Percentiles rank a stretch among this genome's conserved stretches.
Evolutionary conservation across 441 rosid genomes (phyloP).

Genomic region (Omphalea diandra): DNA sequence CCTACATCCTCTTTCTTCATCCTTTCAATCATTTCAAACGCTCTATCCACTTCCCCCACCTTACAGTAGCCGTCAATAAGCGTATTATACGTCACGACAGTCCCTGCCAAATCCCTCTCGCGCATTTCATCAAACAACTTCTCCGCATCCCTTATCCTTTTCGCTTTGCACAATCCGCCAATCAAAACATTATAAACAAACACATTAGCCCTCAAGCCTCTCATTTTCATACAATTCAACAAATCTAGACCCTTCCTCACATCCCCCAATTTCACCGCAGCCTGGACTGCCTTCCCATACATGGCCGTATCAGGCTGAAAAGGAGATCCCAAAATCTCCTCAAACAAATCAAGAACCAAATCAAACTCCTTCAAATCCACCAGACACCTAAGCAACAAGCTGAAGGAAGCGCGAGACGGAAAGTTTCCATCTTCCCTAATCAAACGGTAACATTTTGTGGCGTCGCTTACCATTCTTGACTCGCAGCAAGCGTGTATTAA

Average conservation of each 20-base stretch:
- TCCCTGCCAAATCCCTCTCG: slow-evolving; percentile 37
- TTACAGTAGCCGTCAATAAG: slow-evolving; percentile 68
- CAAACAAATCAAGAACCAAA: slow-evolving; percentile 45
- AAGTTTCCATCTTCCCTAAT: slow-evolving; percentile 44
- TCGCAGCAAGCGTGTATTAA: slow-evolving; percentile 43
- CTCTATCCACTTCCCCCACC: slow-evolving; percentile 51
- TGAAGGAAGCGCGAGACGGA: slow-evolving; percentile 47
- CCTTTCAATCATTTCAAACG: slow-evolving; percentile 41
- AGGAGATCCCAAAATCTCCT: slow-evolving; percentile 42
- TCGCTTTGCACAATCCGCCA: slow-evolving; percentile 54
- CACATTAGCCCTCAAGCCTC: slow-evolving; percentile 42
- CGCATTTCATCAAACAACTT: slow-evolving; percentile 68
- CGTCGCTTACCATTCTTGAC: slow-evolving; percentile 47
- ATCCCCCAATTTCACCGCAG: slow-evolving; percentile 62
- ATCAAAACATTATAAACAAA: slow-evolving; percentile 66
- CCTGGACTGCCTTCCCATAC: slow-evolving; percentile 63
- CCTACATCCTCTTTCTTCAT: slow-evolving; percentile 54
- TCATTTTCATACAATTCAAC: slow-evolving; percentile 50
- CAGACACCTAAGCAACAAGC: slow-evolving; percentile 43
- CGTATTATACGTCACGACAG: slow-evolving; percentile 57
- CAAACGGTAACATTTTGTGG: slow-evolving; percentile 37
- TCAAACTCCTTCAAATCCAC: slow-evolving; percentile 39
- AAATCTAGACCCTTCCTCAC: slow-evolving; percentile 45
- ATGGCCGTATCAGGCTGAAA: slow-evolving; percentile 50
- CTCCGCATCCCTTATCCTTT: slow-evolving; percentile 54